Percentiles rank a stretch among this genome's conserved stretches.
Evolutionary conservation across 805 yeast species (phyloP).

Genomic region (Metschnikowia similis): DNA sequence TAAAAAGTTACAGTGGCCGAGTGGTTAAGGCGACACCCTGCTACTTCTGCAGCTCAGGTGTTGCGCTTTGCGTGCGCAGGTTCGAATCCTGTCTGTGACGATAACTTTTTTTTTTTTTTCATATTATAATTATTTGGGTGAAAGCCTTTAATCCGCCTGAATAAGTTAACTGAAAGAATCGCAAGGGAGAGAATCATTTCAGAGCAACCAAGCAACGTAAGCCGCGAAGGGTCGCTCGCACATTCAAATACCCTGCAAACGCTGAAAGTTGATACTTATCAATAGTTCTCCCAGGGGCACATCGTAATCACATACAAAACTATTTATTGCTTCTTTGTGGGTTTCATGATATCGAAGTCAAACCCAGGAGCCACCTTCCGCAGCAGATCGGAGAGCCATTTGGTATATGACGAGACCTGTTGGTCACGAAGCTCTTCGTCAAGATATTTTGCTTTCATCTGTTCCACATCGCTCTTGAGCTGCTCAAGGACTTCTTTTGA

Average conservation of each 20-base stretch:
- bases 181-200: too few relatives aligned
- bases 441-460: slow-evolving; percentile 7
- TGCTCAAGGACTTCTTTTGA: slow-evolving; percentile 21
- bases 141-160: not conserved
- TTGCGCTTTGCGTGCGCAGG: slow-evolving; percentile 74
- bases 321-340: slow-evolving; percentile 9
- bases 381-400: slow-evolving; percentile 31
- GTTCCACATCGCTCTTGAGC: slow-evolving; percentile 26
- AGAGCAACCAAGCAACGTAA: too few relatives aligned
- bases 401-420: slow-evolving; percentile 17
- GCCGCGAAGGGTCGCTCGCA: too few relatives aligned
- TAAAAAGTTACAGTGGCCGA: slow-evolving; percentile 47
- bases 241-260: not conserved
- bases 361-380: slow-evolving; percentile 40
- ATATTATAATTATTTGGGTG: not conserved
- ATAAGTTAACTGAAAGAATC: too few relatives aligned
- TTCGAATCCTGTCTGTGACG: slow-evolving; percentile 99
- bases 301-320: not conserved
- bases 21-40: slow-evolving; percentile 49
- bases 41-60: slow-evolving; percentile 29
- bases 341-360: slow-evolving; percentile 28
- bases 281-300: not conserved
- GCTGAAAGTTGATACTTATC: not conserved
- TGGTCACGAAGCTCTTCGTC: slow-evolving; percentile 9
- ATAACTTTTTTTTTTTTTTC: not conserved